Evolutionary conservation across 305 asterid genomes (phyloP).

Genomic region (Plantago rigida): DNA sequence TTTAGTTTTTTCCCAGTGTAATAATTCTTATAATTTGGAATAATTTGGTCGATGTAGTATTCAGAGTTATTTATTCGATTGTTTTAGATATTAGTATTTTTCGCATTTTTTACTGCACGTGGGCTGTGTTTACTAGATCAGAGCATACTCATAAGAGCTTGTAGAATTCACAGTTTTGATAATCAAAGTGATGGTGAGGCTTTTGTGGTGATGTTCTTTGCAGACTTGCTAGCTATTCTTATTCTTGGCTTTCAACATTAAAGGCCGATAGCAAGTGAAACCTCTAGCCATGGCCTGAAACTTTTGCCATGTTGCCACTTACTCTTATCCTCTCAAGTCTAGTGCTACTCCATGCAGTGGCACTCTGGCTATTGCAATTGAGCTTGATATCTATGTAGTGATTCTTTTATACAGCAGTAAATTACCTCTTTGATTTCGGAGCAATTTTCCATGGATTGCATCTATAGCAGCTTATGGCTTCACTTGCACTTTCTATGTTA

Average conservation of each 20-base stretch:
- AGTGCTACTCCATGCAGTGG: no score
- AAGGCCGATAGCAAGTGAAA: no score
- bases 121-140: neutral
- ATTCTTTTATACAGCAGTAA: no score
- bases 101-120: neutral
- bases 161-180: neutral
- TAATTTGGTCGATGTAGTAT: conserved; percentile 2
- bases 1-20: neutral
- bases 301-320: no score
- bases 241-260: neutral
- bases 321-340: no score
- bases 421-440: no score
- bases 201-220: neutral
- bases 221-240: neutral
- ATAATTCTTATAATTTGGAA: neutral
- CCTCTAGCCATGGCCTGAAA: no score
- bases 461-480: no score
- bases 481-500: no score
- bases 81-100: neutral
- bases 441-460: no score
- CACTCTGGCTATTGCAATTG: no score
- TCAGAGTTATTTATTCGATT: neutral
- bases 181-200: neutral
- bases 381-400: no score
- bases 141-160: neutral